Percentiles rank a stretch among this genome's conserved stretches.
Conservation (phyloP, 352 stramenopile genomes). For the Globisporangium emineosum region DNA sequence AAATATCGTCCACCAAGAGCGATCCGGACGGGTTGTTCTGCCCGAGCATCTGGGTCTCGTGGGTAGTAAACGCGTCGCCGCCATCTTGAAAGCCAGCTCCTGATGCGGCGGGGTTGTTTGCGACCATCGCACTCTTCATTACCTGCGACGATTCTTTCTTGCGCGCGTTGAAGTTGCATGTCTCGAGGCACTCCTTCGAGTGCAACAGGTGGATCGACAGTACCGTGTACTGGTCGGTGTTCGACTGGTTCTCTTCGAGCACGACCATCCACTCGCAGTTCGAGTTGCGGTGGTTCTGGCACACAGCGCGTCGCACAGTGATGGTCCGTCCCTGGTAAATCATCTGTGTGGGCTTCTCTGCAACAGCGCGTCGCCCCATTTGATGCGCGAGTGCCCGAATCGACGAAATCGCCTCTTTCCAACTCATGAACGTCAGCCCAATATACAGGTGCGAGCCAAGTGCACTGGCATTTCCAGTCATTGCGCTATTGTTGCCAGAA, state of each 20-base stretch:
- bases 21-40: slow-evolving; percentile 26
- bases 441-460: slow-evolving; percentile 37
- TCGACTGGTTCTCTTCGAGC: slow-evolving; percentile 42
- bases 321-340: slow-evolving; percentile 39
- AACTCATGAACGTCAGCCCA: slow-evolving; percentile 44
- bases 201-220: slow-evolving; percentile 56
- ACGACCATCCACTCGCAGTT: slow-evolving; percentile 66
- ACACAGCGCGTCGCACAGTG: slow-evolving; percentile 50
- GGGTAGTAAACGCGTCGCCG: slow-evolving; percentile 1
- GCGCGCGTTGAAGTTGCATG: slow-evolving; percentile 68
- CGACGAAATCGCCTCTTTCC: slow-evolving; percentile 56
- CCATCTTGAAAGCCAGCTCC: neutral
- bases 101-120: slow-evolving; percentile 5
- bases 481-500: neutral
- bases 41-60: slow-evolving; percentile 6
- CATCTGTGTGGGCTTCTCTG: slow-evolving; percentile 49
- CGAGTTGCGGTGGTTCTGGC: slow-evolving; percentile 74
- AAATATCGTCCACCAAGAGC: slow-evolving; percentile 54
- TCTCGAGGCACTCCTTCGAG: slow-evolving; percentile 74
- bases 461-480: slow-evolving; percentile 3
- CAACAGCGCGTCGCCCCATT: slow-evolving; percentile 52
- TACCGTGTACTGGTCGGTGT: slow-evolving; percentile 45
- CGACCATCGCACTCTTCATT: neutral
- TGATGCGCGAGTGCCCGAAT: slow-evolving; percentile 50
- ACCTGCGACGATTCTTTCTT: slow-evolving; percentile 35